These are phyloP conservation scores for Yamadazyma olivae DNA, from an alignment of 805 yeast species.

Conservation along the genomic window DNA sequence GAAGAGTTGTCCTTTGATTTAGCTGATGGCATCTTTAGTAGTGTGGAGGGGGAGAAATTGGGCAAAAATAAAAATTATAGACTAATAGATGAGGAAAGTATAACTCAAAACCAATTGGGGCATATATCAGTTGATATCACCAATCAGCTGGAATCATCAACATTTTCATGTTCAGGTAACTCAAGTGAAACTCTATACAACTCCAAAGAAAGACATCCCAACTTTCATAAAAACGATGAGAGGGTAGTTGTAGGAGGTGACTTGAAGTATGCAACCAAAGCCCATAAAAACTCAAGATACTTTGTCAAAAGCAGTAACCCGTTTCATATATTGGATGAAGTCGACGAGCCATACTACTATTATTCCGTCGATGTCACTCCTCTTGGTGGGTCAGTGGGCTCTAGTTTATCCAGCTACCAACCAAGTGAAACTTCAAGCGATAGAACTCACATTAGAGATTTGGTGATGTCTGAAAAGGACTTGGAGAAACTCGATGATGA, in stretches of 20 bases:
- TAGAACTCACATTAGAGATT: slow-evolving; percentile 2
- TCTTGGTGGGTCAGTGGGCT: background rate
- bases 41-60: too few relatives aligned
- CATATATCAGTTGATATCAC: too few relatives aligned
- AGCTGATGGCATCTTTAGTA: too few relatives aligned
- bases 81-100: too few relatives aligned
- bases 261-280: slow-evolving; percentile 10
- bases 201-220: slow-evolving; percentile 11
- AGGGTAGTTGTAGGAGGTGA: slow-evolving; percentile 8
- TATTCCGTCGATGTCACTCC: slow-evolving; percentile 5
- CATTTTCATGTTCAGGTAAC: too few relatives aligned
- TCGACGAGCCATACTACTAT: slow-evolving; percentile 14
- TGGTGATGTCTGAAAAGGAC: slow-evolving; percentile 11
- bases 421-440: background rate
- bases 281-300: slow-evolving; percentile 12
- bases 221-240: slow-evolving; percentile 11
- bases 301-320: slow-evolving; percentile 5
- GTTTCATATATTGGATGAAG: slow-evolving; percentile 8
- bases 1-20: too few relatives aligned
- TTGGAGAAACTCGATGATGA: slow-evolving; percentile 9
- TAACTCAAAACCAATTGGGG: too few relatives aligned
- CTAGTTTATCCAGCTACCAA: background rate
- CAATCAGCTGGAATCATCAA: too few relatives aligned
- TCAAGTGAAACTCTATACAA: too few relatives aligned
- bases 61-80: too few relatives aligned